Conservation (phyloP, 2,329 filamentous ascomycete genomes). For the Calonectria crousiana region DNA sequence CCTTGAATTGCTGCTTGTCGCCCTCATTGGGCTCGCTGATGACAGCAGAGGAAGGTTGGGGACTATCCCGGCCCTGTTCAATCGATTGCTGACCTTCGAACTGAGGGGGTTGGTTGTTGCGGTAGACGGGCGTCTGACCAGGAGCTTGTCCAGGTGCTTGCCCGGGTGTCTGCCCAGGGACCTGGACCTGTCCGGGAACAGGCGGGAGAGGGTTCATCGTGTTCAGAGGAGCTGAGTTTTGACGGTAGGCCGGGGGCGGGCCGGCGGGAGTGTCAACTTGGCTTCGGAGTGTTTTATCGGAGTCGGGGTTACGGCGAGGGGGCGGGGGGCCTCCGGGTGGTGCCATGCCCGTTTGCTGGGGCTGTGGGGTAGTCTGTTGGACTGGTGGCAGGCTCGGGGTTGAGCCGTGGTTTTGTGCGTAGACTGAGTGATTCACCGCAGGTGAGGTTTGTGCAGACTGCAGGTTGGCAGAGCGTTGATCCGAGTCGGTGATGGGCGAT, state of each 20-base stretch:
- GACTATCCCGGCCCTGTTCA: slow-evolving; percentile 67
- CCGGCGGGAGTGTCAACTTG: slow-evolving; percentile 58
- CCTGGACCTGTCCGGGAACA: slow-evolving; percentile 48
- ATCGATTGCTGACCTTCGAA: slow-evolving; percentile 57
- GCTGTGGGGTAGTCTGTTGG: slow-evolving; percentile 43
- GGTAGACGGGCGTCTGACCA: slow-evolving; percentile 52
- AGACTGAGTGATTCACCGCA: slow-evolving; percentile 54
- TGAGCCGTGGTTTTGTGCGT: slow-evolving; percentile 51
- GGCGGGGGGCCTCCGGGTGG: slow-evolving; percentile 59
- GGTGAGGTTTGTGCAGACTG: slow-evolving; percentile 60
- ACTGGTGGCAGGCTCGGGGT: slow-evolving; percentile 44
- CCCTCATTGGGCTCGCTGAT: slow-evolving; percentile 55
- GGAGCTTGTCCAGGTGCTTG: slow-evolving; percentile 50
- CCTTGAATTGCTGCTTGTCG: slow-evolving; percentile 69
- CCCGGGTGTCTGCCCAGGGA: slow-evolving; percentile 17
- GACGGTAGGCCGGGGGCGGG: slow-evolving; percentile 65
- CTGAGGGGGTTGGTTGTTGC: slow-evolving; percentile 54
- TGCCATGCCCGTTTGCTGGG: slow-evolving; percentile 58
- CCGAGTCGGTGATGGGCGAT: slow-evolving; percentile 65
- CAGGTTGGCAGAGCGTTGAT: slow-evolving; percentile 55
- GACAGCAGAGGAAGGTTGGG: slow-evolving; percentile 60
- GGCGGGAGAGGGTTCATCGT: slow-evolving; percentile 59
- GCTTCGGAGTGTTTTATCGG: slow-evolving; percentile 60
- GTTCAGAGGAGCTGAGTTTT: slow-evolving; percentile 59
- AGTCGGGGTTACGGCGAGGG: slow-evolving; percentile 62